Base-by-base conservation (phyloP, 1,284 basidiomycete genomes). In the Thelephora terrestris region DNA sequence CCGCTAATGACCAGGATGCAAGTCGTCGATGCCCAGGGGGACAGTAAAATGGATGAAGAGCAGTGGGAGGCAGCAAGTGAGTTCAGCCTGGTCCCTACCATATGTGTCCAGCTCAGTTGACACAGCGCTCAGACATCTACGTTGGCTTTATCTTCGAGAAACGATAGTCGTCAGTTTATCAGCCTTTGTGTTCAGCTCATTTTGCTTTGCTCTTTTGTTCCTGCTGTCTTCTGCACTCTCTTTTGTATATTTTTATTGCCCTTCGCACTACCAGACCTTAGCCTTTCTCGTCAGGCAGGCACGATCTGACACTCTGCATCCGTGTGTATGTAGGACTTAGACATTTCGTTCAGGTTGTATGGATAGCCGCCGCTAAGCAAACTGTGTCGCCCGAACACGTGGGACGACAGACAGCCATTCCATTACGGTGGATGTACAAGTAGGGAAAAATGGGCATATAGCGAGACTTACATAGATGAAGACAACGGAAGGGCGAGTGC, bases 21-120 rank as follows among this genome's bases (percentile, higher is more conserved):
- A 52, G 93, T 97, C 32, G 76, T 93, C 39, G 83, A 95, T 59
- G 64, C 72, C 18, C 72, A 85, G 40, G 93, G 92, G 2, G 85
- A 86, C 65, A 91, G 87, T 56, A 71, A 88, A 47, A 94, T 97
- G 88, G 81, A 91, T 55, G 83, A 85, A 55, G 85, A 91, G 57
- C 92, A 97, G 65, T 95, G 93, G 90, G 91, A 95, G 59, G 93
- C 93, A 53, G 90, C 91, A 16, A 95, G 93, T 96, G 65, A 68
- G 92, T 80, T 23, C 37, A 54, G 63, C 58, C 27, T 24, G 24
- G 36, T 47, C 6, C 39, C 2, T 5, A 37, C 17, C 10, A 21
- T 5, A 21, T 14, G 39, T 20, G 17, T 14, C 14, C 7, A 21
- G 18, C 39, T 32, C 7, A 21, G 18, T 18, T 42, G 39, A 42